Evolutionary conservation across 75 land plant species (phyloP).

Genomic region (Selaginella moellendorffii): DNA sequence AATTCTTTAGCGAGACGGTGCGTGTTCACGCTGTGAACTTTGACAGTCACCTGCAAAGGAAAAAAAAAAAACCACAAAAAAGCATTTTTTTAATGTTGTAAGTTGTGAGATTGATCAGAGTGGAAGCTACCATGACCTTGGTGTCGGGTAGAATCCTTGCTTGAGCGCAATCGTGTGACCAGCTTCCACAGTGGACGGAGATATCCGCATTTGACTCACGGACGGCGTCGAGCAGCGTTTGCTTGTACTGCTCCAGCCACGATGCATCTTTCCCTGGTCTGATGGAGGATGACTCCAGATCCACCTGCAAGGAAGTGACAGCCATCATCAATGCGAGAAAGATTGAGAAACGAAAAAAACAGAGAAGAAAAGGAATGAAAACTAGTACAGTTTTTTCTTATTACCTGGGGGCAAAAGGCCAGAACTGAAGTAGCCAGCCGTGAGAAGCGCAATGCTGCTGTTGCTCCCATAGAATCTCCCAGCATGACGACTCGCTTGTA

Average conservation of each 20-base stretch:
- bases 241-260: conserved; percentile 19
- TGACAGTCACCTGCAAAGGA: conserved; percentile 17
- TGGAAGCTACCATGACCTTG: conserved; percentile 13
- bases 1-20: conserved; percentile 26
- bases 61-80: not conserved
- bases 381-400: not conserved
- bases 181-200: conserved; percentile 26
- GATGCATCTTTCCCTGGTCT: conserved; percentile 25
- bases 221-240: conserved; percentile 21
- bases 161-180: conserved; percentile 31
- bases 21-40: conserved; percentile 18
- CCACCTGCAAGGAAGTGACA: conserved; percentile 18
- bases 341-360: not conserved
- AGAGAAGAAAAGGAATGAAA: not conserved
- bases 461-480: conserved; percentile 39
- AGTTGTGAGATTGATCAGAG: not conserved
- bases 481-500: conserved; percentile 28
- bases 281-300: conserved; percentile 21
- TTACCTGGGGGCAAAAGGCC: conserved; percentile 37
- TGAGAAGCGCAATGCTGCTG: conserved; percentile 29
- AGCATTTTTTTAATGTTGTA: not conserved
- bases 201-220: conserved; percentile 17
- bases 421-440: conserved; percentile 30
- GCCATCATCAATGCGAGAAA: not conserved
- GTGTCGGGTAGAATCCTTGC: conserved; percentile 25